phyloP scores from a whole-genome alignment of 495 filamentous ascomycete genomes.

The Hypoxylon crocopeplum region DNA sequence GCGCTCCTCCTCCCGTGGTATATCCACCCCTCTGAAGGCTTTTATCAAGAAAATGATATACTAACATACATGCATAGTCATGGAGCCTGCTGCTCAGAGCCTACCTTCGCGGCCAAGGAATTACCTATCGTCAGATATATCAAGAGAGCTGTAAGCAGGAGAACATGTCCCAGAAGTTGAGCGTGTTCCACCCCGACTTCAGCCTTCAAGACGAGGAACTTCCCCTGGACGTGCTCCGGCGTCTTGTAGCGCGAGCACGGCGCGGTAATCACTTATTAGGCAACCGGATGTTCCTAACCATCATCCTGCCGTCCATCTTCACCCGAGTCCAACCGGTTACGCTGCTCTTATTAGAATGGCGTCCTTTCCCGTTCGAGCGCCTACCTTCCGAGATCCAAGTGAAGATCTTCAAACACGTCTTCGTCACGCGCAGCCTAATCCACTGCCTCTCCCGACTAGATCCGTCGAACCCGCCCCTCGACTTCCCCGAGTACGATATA shows the following conservation, averaged over 20 bases:
- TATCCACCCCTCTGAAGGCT: too few species aligned
- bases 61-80: constrained; percentile 5
- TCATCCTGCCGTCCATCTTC: too few species aligned
- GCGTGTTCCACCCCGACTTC: constrained; percentile 39
- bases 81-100: constrained; percentile 19
- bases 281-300: too few species aligned
- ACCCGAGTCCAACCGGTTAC: too few species aligned
- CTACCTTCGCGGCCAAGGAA: not conserved
- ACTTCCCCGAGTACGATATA: constrained; percentile 19
- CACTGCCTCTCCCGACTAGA: constrained; percentile 53
- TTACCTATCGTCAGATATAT: constrained; percentile 9
- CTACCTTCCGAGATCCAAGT: constrained; percentile 40
- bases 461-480: constrained; percentile 20
- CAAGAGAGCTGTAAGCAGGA: constrained; percentile 40
- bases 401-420: constrained; percentile 39
- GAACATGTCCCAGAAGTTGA: constrained; percentile 42
- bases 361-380: constrained; percentile 34
- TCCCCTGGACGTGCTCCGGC: not conserved
- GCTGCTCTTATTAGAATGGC: not conserved
- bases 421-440: constrained; percentile 38
- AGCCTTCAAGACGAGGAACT: not conserved
- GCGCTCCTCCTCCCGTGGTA: too few species aligned
- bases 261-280: too few species aligned
- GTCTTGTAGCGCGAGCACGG: not conserved
- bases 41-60: too few species aligned